phyloP scores from a whole-genome alignment of 192 early-diverging fungal species.

The Lobulomyces angularis region DNA sequence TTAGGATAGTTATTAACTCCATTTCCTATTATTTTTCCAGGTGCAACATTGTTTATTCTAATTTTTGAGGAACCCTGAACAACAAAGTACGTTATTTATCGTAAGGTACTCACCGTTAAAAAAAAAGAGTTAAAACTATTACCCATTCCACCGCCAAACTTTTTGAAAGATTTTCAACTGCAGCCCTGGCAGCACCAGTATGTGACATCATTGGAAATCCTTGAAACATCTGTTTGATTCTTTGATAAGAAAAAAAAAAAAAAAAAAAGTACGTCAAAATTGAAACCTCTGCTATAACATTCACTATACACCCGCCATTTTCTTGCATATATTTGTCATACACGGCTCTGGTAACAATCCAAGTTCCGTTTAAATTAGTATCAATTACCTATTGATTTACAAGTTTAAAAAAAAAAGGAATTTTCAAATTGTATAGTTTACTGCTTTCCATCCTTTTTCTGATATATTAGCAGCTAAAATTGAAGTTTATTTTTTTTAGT shows the following conservation, averaged over 20 bases:
- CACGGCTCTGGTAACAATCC: conserved; percentile 34
- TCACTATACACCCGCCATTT: conserved; percentile 28
- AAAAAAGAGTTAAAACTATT: too few relatives aligned
- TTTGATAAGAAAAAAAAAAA: neutral
- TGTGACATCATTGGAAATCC: conserved; percentile 13
- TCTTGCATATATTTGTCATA: conserved; percentile 26
- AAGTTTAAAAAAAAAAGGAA: too few relatives aligned
- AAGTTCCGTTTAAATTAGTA: conserved; percentile 38
- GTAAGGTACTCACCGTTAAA: too few relatives aligned
- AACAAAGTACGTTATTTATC: too few relatives aligned
- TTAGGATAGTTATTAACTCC: conserved; percentile 36
- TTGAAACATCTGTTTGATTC: too few relatives aligned
- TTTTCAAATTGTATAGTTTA: too few relatives aligned
- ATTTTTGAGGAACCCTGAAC: conserved; percentile 27
- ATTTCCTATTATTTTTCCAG: conserved; percentile 35
- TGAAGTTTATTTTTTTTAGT: conserved; percentile 1
- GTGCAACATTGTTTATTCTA: conserved; percentile 40
- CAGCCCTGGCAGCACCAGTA: conserved; percentile 36
- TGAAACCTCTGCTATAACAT: conserved; percentile 35
- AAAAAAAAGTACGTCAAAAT: conserved; percentile 22
- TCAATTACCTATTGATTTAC: too few relatives aligned
- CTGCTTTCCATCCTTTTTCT: conserved; percentile 14
- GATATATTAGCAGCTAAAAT: conserved; percentile 16
- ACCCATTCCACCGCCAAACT: conserved; percentile 39
- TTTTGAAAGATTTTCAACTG: conserved; percentile 39